These are phyloP conservation scores for Pseudogymnoascus sp. DNA, from an alignment of 2,329 filamentous ascomycete species.

Conservation along the genomic window DNA sequence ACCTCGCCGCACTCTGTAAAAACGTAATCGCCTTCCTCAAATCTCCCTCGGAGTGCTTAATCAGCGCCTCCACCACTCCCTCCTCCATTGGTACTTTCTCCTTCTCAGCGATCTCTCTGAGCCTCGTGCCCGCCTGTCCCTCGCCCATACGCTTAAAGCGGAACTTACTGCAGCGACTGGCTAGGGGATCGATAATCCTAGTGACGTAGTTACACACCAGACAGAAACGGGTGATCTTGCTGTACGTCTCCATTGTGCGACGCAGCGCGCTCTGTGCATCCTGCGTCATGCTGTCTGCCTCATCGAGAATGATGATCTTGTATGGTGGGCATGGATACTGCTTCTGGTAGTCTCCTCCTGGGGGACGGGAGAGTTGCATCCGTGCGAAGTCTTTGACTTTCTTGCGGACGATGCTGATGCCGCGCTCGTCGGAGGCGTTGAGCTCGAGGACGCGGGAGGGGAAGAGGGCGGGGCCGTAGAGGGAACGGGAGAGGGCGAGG, in stretches of 20 bases:
- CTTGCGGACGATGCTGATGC: conserved; percentile 91
- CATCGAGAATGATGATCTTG: conserved; percentile 97
- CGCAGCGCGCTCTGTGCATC: conserved; percentile 90
- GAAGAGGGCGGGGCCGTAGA: conserved; percentile 92
- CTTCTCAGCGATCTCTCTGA: conserved; percentile 72
- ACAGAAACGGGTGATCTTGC: conserved; percentile 92
- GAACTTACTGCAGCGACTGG: conserved; percentile 91
- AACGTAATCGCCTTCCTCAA: conserved; percentile 94
- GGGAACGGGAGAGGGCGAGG: conserved; percentile 90
- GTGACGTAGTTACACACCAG: conserved; percentile 99
- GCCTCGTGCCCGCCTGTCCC: conserved; percentile 66
- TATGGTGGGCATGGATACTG: conserved; percentile 92
- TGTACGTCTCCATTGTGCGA: conserved; percentile 97
- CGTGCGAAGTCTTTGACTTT: conserved; percentile 98
- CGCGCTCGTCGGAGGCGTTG: conserved; percentile 97
- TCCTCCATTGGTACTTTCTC: conserved; percentile 71
- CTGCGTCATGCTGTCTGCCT: conserved; percentile 98
- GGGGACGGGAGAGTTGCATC: conserved; percentile 80
- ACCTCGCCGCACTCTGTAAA: conserved; percentile 82
- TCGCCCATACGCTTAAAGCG: conserved; percentile 94
- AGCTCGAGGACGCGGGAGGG: conserved; percentile 94
- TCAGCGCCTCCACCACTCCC: conserved; percentile 74
- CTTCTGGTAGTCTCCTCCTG: conserved; percentile 41
- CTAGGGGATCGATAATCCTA: conserved; percentile 91
- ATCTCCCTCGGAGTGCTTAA: conserved; percentile 87